Conservation (phyloP, 805 yeast species). For the Saturnispora zaruensis region DNA sequence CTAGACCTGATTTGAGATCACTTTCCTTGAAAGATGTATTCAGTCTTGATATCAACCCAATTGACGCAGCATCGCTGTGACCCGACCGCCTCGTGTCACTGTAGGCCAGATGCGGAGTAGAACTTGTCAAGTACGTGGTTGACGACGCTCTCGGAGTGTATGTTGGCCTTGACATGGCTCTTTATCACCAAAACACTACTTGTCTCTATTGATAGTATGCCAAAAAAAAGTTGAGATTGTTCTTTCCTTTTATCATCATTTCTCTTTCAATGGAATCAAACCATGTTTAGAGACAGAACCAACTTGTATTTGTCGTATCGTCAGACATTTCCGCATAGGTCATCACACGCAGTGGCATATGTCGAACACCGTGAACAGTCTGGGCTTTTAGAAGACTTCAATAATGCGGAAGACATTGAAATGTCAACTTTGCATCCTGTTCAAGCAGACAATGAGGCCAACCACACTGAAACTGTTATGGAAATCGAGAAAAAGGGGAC, state of each 20-base stretch:
- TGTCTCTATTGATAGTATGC: neutral
- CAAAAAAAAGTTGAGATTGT: neutral
- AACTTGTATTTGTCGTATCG: slow-evolving; percentile 82
- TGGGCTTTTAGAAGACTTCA: slow-evolving; percentile 36
- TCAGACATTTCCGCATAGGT: slow-evolving; percentile 74
- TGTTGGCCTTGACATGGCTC: slow-evolving; percentile 4
- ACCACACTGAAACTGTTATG: slow-evolving; percentile 10
- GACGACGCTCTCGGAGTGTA: slow-evolving; percentile 2
- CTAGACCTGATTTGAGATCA: slow-evolving; percentile 35
- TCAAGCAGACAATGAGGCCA: neutral
- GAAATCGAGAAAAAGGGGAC: slow-evolving; percentile 12
- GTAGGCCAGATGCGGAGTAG: slow-evolving; percentile 1
- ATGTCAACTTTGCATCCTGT: neutral
- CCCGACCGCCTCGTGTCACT: neutral
- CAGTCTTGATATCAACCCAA: slow-evolving; percentile 16
- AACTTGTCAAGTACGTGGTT: slow-evolving; percentile 1
- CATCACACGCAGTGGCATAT: slow-evolving; percentile 22
- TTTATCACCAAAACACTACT: no score
- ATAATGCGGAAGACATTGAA: slow-evolving; percentile 9
- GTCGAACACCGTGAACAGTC: slow-evolving; percentile 41
- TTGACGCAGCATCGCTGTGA: neutral
- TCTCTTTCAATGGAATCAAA: neutral
- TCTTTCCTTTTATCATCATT: slow-evolving; percentile 16
- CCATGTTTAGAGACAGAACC: slow-evolving; percentile 92
- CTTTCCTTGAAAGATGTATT: slow-evolving; percentile 11